Percentiles rank a stretch among this genome's conserved stretches.
phyloP scores from a whole-genome alignment of 177 flowering plant species.

The Telopea speciosissima region DNA sequence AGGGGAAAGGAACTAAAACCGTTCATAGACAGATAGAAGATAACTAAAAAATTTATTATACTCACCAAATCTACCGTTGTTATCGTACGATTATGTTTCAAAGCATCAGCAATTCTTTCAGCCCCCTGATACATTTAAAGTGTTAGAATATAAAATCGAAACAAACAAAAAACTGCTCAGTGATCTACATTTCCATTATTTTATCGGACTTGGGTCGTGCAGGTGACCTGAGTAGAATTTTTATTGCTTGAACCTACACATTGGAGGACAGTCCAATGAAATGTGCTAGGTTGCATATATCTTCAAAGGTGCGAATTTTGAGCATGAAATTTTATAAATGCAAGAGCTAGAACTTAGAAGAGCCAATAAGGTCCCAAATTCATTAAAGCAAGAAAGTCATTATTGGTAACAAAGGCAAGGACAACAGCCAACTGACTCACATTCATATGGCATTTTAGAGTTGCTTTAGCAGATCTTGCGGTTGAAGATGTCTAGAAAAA shows the following conservation, averaged over 20 bases:
- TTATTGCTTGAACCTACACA: no score
- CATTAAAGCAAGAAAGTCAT: background rate
- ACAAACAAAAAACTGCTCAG: background rate
- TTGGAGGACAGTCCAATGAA: no score
- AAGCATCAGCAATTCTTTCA: constrained; percentile 74
- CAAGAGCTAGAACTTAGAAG: background rate
- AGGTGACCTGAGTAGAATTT: background rate
- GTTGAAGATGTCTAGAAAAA: no score
- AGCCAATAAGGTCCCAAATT: background rate
- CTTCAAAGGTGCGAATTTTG: no score
- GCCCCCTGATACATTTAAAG: constrained; percentile 58
- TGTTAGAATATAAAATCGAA: background rate
- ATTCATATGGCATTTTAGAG: no score
- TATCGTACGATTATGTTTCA: constrained; percentile 72
- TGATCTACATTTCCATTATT: background rate
- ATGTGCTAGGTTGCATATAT: no score
- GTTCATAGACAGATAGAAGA: background rate
- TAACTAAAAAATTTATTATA: background rate
- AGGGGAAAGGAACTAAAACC: background rate
- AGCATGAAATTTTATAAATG: no score
- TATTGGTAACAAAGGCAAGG: no score
- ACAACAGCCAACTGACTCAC: no score
- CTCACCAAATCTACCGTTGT: constrained; percentile 71
- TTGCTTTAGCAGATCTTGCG: no score
- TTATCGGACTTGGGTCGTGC: background rate